phyloP scores from a whole-genome alignment of 2,329 filamentous ascomycete genomes.

The Mollisia scopiformis region DNA sequence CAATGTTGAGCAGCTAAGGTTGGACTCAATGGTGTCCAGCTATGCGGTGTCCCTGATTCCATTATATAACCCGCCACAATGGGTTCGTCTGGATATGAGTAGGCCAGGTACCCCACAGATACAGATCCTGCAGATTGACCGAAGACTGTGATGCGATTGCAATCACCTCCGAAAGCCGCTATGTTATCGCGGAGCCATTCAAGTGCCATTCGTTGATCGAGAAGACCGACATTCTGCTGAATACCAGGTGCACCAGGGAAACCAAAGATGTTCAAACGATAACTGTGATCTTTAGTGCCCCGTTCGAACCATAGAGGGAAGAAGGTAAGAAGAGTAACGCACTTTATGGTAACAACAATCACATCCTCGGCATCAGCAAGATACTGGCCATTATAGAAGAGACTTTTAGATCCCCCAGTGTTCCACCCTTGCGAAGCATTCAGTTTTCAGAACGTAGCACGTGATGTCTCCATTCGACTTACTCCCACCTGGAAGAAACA shows the following conservation, averaged over 20 bases:
- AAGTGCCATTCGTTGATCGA: background rate
- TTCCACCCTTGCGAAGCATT: conserved; percentile 3
- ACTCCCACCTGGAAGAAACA: conserved; percentile 10
- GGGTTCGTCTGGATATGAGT: background rate
- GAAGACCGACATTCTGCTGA: background rate
- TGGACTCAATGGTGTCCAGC: conserved; percentile 14
- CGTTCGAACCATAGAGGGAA: no score
- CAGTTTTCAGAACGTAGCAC: background rate
- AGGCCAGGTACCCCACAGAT: background rate
- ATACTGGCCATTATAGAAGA: conserved; percentile 3
- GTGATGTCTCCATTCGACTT: background rate
- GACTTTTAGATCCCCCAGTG: conserved; percentile 3
- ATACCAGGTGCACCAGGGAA: background rate
- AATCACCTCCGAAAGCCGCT: background rate
- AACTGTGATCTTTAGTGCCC: no score
- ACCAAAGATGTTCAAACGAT: background rate
- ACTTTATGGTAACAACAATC: conserved; percentile 7
- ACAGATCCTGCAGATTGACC: background rate
- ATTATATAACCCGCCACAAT: conserved; percentile 24
- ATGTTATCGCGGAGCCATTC: background rate
- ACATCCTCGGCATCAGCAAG: conserved; percentile 6
- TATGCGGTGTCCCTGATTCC: conserved; percentile 27
- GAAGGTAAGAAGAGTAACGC: no score
- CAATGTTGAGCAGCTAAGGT: conserved; percentile 13
- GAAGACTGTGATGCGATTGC: background rate